Conservation (phyloP, 805 yeast species). For the Candida awuae region DNA sequence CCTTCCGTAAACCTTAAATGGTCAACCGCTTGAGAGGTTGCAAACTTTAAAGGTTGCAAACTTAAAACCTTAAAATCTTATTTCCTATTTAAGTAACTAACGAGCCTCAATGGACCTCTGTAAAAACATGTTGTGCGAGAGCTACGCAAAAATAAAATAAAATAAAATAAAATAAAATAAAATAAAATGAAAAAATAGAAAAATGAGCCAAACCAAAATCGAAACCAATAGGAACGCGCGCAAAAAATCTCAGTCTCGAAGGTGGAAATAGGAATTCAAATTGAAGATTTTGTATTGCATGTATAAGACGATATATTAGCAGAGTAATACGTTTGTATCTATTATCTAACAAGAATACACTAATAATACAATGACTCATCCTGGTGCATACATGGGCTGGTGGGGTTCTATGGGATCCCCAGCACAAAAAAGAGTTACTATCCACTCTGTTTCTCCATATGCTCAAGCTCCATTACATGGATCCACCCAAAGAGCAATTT, state of each 20-base stretch:
- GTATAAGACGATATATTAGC: neutral
- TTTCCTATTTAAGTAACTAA: neutral
- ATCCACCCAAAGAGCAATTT: slow-evolving; percentile 72
- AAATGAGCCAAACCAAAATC: too few relatives aligned
- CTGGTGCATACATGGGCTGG: slow-evolving; percentile 91
- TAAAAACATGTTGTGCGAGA: too few relatives aligned
- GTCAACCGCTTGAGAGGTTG: too few relatives aligned
- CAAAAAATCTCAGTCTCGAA: neutral
- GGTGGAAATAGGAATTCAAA: neutral
- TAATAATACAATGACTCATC: slow-evolving; percentile 26
- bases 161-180: too few relatives aligned
- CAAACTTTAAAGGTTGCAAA: too few relatives aligned
- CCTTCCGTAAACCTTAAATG: slow-evolving; percentile 15
- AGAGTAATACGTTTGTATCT: neutral
- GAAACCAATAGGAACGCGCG: slow-evolving; percentile 7
- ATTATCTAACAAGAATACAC: neutral
- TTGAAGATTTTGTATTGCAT: too few relatives aligned
- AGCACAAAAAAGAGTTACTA: slow-evolving; percentile 75
- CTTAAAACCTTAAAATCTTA: too few relatives aligned
- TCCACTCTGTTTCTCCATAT: slow-evolving; percentile 86
- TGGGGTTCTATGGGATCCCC: slow-evolving; percentile 92
- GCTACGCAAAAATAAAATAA: too few relatives aligned
- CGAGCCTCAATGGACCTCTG: too few relatives aligned
- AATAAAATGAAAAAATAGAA: too few relatives aligned
- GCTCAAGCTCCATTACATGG: slow-evolving; percentile 92